phyloP scores from a whole-genome alignment of 176 grass and related monocot species.

The Pontederia crassipes region DNA sequence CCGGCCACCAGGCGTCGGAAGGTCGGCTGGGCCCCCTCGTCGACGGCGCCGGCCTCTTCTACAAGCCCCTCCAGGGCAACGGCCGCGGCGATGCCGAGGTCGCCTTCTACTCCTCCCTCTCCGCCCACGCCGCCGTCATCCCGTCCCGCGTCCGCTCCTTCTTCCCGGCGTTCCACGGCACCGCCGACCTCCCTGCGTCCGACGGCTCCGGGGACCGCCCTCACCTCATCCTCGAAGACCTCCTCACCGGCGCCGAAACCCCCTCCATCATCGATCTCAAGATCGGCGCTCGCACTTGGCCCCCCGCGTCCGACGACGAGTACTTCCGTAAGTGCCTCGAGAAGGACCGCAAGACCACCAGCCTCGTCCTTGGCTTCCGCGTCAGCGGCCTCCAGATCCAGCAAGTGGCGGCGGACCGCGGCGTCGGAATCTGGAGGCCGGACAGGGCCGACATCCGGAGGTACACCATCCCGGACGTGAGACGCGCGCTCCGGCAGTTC shows the following conservation, averaged over 20 bases:
- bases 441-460: conserved; percentile 33
- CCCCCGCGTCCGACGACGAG: conserved; percentile 19
- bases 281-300: neutral
- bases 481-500: conserved; percentile 41
- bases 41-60: conserved; percentile 53
- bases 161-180: too few relatives aligned
- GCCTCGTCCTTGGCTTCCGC: conserved; percentile 41
- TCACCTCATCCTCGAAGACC: too few relatives aligned
- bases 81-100: conserved; percentile 46
- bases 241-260: too few relatives aligned
- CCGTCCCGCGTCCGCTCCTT: neutral
- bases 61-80: conserved; percentile 55
- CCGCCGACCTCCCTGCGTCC: too few relatives aligned
- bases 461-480: conserved; percentile 33
- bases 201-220: too few relatives aligned
- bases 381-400: conserved; percentile 41
- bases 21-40: conserved; percentile 43
- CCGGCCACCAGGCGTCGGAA: conserved; percentile 31
- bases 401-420: neutral
- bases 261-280: too few relatives aligned
- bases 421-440: conserved; percentile 28
- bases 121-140: conserved; percentile 21
- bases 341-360: conserved; percentile 56
- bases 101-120: conserved; percentile 60
- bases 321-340: conserved; percentile 56